These are phyloP conservation scores for Penicillium hordei DNA, from an alignment of 2,329 filamentous ascomycete species.

Conservation along the genomic window DNA sequence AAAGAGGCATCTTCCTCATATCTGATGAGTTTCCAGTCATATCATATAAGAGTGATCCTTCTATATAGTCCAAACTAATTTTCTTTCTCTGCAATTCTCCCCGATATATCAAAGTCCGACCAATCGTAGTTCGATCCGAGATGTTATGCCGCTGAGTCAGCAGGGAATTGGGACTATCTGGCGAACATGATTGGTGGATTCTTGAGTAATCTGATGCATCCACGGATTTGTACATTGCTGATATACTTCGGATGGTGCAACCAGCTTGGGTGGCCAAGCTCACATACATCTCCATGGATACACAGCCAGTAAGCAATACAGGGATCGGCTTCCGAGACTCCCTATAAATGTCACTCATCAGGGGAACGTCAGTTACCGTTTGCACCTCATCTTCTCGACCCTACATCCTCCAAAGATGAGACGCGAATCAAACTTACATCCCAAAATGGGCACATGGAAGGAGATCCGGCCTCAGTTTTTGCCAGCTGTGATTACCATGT, in stretches of 20 bases:
- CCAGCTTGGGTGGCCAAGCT: neutral
- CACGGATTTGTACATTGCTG: neutral
- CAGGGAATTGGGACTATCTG: neutral
- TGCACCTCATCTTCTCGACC: neutral
- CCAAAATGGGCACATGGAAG: neutral
- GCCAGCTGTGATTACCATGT: constrained; percentile 1
- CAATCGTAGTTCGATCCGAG: neutral
- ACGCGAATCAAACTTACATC: neutral
- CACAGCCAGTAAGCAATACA: neutral
- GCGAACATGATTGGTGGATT: neutral
- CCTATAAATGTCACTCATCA: neutral
- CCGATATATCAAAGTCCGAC: neutral
- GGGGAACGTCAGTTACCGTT: neutral
- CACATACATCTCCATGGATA: neutral
- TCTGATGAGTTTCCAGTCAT: too few relatives aligned
- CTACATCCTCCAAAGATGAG: neutral
- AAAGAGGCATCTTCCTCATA: too few relatives aligned
- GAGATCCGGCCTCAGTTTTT: neutral
- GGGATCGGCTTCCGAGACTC: neutral
- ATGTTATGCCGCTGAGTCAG: neutral
- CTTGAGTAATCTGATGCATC: too few relatives aligned
- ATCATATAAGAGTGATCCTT: too few relatives aligned
- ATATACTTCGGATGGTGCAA: neutral
- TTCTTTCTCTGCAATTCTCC: neutral
- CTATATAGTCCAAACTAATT: too few relatives aligned